Percentiles rank a stretch among this genome's conserved stretches.
Evolutionary conservation across 495 filamentous ascomycete species (phyloP).

Genomic region (Parachaetomium inaequale): DNA sequence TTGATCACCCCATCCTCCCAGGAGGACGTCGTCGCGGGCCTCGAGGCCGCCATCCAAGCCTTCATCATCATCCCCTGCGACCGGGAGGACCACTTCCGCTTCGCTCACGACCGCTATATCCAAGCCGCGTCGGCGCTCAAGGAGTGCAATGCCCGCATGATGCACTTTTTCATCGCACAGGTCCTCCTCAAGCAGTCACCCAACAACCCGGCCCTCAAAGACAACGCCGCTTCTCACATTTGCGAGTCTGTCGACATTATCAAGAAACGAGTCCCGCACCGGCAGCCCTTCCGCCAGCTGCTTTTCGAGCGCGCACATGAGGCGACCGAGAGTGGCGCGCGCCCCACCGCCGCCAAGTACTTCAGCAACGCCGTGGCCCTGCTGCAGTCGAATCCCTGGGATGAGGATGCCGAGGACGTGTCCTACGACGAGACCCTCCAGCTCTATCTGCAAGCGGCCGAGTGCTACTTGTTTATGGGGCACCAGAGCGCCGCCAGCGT

Average conservation of each 20-base stretch:
- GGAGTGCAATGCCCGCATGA: constrained; percentile 66
- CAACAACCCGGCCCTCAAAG: constrained; percentile 54
- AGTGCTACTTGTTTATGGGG: constrained; percentile 74
- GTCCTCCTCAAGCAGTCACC: constrained; percentile 68
- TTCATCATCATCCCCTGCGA: constrained; percentile 72
- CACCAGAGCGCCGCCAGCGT: constrained; percentile 59
- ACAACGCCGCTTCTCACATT: constrained; percentile 71
- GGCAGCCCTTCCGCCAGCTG: constrained; percentile 65
- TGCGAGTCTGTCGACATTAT: constrained; percentile 70
- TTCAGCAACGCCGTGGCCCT: constrained; percentile 71
- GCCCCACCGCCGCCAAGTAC: constrained; percentile 73
- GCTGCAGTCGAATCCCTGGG: constrained; percentile 75
- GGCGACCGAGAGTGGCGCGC: constrained; percentile 74
- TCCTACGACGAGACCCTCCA: constrained; percentile 81
- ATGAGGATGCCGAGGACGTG: constrained; percentile 63
- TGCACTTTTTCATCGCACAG: constrained; percentile 85
- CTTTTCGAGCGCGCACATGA: constrained; percentile 72
- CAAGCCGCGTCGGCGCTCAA: constrained; percentile 67
- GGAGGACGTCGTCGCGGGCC: constrained; percentile 56
- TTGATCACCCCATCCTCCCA: not conserved
- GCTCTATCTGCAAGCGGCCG: constrained; percentile 70
- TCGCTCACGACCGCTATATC: constrained; percentile 79
- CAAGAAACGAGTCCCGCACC: constrained; percentile 53
- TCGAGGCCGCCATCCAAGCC: constrained; percentile 73
- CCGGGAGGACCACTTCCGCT: constrained; percentile 71